Evolutionary conservation across 2,329 filamentous ascomycete species (phyloP).

Genomic region (Xylariomycetidae sp.): DNA sequence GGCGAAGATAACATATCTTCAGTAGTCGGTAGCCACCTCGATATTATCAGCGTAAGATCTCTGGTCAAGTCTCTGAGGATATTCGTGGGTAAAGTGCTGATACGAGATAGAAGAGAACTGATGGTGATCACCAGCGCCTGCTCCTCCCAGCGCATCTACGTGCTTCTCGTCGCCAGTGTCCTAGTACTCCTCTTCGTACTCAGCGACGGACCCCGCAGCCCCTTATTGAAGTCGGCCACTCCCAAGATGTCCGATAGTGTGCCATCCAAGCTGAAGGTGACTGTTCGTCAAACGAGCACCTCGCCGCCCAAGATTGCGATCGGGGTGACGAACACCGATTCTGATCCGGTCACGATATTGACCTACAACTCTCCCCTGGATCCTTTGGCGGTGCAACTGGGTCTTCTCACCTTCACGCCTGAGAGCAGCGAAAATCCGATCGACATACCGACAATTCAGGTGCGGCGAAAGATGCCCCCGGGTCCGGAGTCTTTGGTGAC

Average conservation of each 20-base stretch:
- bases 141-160: too few relatives aligned
- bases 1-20: too few relatives aligned
- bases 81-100: too few relatives aligned
- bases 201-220: slow-evolving; percentile 7
- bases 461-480: slow-evolving; percentile 38
- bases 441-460: slow-evolving; percentile 31
- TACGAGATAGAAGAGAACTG: too few relatives aligned
- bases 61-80: too few relatives aligned
- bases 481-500: slow-evolving; percentile 32
- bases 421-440: slow-evolving; percentile 28
- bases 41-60: too few relatives aligned
- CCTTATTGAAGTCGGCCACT: slow-evolving; percentile 2
- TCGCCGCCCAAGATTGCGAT: slow-evolving; percentile 30
- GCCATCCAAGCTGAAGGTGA: slow-evolving; percentile 21
- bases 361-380: slow-evolving; percentile 43
- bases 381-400: slow-evolving; percentile 34
- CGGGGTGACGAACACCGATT: slow-evolving; percentile 36
- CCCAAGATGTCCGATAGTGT: slow-evolving; percentile 16
- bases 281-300: slow-evolving; percentile 22
- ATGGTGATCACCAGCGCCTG: too few relatives aligned
- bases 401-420: slow-evolving; percentile 36
- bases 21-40: too few relatives aligned
- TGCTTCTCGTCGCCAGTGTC: slow-evolving; percentile 5
- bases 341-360: slow-evolving; percentile 35
- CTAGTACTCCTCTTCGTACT: slow-evolving; percentile 13